phyloP scores from a whole-genome alignment of 176 grass and related monocot genomes.

The Aegilops sharonensis region DNA sequence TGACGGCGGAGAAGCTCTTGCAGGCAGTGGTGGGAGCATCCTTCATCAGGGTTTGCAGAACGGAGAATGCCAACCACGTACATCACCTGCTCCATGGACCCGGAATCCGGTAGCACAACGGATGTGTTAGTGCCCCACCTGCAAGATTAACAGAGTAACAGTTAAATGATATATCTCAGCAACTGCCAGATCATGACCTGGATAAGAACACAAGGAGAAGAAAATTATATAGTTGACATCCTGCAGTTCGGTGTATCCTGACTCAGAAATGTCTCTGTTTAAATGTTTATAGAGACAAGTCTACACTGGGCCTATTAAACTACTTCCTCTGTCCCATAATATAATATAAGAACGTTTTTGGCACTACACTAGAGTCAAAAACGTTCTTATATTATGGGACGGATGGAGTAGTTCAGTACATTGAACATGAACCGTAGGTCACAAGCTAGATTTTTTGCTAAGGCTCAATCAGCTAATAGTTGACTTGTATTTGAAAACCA shows the following conservation, averaged over 20 bases:
- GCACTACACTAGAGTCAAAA: no score
- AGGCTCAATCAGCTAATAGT: slow-evolving; percentile 21
- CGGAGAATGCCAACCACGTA: slow-evolving; percentile 70
- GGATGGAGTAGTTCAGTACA: not conserved
- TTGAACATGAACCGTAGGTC: slow-evolving; percentile 25
- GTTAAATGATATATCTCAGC: slow-evolving; percentile 12
- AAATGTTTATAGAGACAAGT: slow-evolving; percentile 17
- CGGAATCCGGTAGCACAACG: slow-evolving; percentile 54
- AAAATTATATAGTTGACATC: slow-evolving; percentile 32
- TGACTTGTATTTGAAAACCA: slow-evolving; percentile 14
- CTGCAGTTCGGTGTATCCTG: slow-evolving; percentile 28
- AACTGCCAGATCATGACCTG: not conserved
- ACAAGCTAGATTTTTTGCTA: slow-evolving; percentile 16
- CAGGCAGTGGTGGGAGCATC: slow-evolving; percentile 56
- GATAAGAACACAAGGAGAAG: slow-evolving; percentile 13
- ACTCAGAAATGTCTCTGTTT: slow-evolving; percentile 15
- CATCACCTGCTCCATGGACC: slow-evolving; percentile 49
- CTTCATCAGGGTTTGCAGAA: slow-evolving; percentile 46
- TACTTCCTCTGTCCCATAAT: not conserved
- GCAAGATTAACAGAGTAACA: not conserved
- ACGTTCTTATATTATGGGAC: no score
- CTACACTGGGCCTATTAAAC: slow-evolving; percentile 20
- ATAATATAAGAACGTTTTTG: no score
- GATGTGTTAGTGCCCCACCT: slow-evolving; percentile 88
- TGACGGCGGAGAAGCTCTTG: slow-evolving; percentile 50